phyloP scores from a whole-genome alignment of 164 flowering plant species.

The Paratinospora sagittata region DNA sequence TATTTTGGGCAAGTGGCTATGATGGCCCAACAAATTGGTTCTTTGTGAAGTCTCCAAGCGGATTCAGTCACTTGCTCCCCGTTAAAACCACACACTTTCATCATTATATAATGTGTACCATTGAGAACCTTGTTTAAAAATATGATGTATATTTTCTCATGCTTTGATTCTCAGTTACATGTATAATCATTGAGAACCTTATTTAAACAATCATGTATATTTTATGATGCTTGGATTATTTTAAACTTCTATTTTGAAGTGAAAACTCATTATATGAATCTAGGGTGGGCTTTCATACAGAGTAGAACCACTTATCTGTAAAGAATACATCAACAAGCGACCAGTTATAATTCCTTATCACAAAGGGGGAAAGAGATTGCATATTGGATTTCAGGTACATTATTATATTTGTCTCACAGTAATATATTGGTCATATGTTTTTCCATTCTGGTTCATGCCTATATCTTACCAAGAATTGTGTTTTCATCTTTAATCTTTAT shows the following conservation, averaged over 20 bases:
- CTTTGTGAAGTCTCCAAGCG: not conserved
- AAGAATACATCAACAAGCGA: slow-evolving; percentile 59
- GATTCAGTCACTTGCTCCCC: not conserved
- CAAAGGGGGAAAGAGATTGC: slow-evolving; percentile 90
- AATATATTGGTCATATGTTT: not conserved
- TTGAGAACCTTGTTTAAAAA: too few species aligned
- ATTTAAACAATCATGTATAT: not conserved
- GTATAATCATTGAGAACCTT: not conserved
- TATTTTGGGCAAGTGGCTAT: not conserved
- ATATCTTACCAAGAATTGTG: not conserved
- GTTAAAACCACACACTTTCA: not conserved
- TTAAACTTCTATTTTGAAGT: slow-evolving; percentile 22
- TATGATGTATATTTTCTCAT: too few species aligned
- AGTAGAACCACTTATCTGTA: slow-evolving; percentile 89
- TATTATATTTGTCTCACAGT: slow-evolving; percentile 2
- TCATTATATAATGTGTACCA: too few species aligned
- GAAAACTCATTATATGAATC: slow-evolving; percentile 25
- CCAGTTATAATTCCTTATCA: slow-evolving; percentile 92
- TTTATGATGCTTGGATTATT: not conserved
- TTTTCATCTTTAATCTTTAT: slow-evolving; percentile 6
- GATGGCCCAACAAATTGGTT: not conserved
- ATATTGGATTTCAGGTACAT: slow-evolving; percentile 81
- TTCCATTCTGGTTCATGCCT: not conserved
- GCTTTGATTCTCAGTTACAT: not conserved
- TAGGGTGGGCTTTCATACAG: slow-evolving; percentile 46